Conservation (phyloP, 345 rosid species). For the Balakata baccata region DNA sequence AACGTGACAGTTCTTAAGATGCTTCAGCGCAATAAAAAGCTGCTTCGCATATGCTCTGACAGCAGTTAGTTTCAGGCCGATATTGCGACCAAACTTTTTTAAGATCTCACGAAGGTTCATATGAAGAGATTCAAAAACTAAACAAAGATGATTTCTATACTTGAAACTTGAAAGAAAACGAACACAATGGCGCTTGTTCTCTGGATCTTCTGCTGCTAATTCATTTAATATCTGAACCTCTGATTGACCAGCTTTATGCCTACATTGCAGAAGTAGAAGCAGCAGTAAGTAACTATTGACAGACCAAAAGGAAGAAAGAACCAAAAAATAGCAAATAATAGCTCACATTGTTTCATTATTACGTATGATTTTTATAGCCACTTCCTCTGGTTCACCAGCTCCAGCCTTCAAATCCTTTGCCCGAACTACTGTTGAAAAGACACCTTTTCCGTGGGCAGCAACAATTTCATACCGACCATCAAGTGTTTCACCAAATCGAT, state of each 20-base stretch:
- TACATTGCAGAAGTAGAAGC: slow-evolving; percentile 27
- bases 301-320: background rate
- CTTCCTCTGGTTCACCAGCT: slow-evolving; percentile 67
- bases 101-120: slow-evolving; percentile 98
- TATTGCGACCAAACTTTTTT: slow-evolving; percentile 99
- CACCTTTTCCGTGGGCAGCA: slow-evolving; percentile 98
- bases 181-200: slow-evolving; percentile 90
- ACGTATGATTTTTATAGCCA: slow-evolving; percentile 92
- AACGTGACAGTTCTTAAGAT: slow-evolving; percentile 88
- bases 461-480: slow-evolving; percentile 91
- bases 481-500: slow-evolving; percentile 90
- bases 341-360: slow-evolving; percentile 91
- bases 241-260: slow-evolving; percentile 91
- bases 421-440: slow-evolving; percentile 91
- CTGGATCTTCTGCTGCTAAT: slow-evolving; percentile 88
- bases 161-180: slow-evolving; percentile 86
- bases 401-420: slow-evolving; percentile 83
- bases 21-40: slow-evolving; percentile 91
- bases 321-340: background rate
- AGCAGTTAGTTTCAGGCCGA: slow-evolving; percentile 94
- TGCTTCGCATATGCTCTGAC: slow-evolving; percentile 91
- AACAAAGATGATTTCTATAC: slow-evolving; percentile 95
- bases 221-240: slow-evolving; percentile 92
- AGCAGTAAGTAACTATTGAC: slow-evolving; percentile 4
- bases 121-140: slow-evolving; percentile 98